Percentiles rank a stretch among this genome's conserved stretches.
Conservation (phyloP, 306 rosid genomes). For the Fragaria nilgerrensis region DNA sequence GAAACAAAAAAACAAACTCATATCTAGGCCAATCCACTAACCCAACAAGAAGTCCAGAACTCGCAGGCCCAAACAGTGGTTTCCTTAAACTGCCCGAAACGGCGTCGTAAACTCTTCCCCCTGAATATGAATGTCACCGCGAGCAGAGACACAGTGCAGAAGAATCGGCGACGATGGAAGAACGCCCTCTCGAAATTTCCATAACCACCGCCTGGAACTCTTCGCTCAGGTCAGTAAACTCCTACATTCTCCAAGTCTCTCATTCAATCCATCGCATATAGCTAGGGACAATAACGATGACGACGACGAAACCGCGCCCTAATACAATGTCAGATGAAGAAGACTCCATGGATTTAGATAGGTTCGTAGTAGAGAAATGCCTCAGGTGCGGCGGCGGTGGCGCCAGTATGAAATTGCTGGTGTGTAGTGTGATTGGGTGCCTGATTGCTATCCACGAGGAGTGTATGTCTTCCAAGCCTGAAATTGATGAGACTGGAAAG, state of each 20-base stretch:
- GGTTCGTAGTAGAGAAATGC: slow-evolving; percentile 30
- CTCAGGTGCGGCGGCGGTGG: slow-evolving; percentile 40
- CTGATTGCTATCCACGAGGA: slow-evolving; percentile 49
- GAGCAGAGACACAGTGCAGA: too few species aligned
- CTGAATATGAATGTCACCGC: too few species aligned
- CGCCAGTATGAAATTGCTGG: slow-evolving; percentile 30
- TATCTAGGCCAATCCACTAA: too few species aligned
- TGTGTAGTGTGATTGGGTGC: slow-evolving; percentile 55
- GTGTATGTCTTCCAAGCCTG: slow-evolving; percentile 54
- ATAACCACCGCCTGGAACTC: not conserved
- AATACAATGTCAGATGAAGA: not conserved
- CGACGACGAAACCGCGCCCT: not conserved
- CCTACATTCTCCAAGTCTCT: too few species aligned
- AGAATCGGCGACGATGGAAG: too few species aligned
- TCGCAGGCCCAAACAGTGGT: too few species aligned
- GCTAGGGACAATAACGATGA: not conserved
- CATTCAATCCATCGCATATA: not conserved
- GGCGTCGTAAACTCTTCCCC: too few species aligned
- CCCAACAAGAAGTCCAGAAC: too few species aligned
- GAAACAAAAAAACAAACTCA: too few species aligned
- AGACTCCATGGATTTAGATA: slow-evolving; percentile 9
- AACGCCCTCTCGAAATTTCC: not conserved
- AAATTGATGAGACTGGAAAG: slow-evolving; percentile 49
- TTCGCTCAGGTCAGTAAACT: slow-evolving; percentile 19
- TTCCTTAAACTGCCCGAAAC: too few species aligned